phyloP scores from a whole-genome alignment of 306 rosid species.

The Medicago arabica region DNA sequence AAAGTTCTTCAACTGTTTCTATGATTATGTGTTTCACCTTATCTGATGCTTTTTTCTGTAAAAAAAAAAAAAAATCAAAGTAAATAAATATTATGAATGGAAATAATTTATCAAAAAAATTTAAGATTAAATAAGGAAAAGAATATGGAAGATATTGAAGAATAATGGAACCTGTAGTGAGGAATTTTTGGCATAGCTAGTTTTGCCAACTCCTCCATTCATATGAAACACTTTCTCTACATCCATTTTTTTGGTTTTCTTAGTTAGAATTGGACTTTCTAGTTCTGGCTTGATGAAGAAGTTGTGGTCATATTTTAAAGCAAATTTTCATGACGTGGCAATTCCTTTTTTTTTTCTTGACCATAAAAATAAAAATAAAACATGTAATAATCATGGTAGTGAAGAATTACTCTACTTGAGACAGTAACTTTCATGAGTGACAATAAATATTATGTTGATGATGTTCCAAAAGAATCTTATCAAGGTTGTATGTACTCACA shows the following conservation, averaged over 20 bases:
- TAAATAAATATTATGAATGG: not conserved
- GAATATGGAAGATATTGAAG: not conserved
- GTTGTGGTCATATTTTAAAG: conserved; percentile 51
- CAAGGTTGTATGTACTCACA: no score
- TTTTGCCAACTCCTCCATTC: conserved; percentile 85
- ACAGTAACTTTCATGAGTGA: conserved; percentile 37
- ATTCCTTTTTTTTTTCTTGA: conserved; percentile 1
- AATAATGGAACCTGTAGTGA: conserved; percentile 66
- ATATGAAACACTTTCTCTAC: conserved; percentile 80
- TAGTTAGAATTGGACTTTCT: conserved; percentile 10
- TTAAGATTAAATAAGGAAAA: no score
- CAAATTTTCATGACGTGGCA: conserved; percentile 40
- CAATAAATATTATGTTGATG: conserved; percentile 29
- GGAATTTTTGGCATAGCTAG: conserved; percentile 92
- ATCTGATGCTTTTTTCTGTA: conserved; percentile 79
- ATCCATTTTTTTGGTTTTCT: conserved; percentile 65
- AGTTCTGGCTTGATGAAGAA: conserved; percentile 43
- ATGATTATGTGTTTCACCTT: conserved; percentile 80
- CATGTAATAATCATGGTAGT: conserved; percentile 40
- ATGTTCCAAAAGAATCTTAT: not conserved
- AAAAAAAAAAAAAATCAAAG: conserved; percentile 20
- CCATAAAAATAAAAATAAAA: not conserved
- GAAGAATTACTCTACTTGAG: conserved; percentile 35
- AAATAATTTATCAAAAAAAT: not conserved
- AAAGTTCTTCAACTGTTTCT: conserved; percentile 66